Base-by-base conservation (phyloP, 202 grass and related monocot species). In the Zizania palustris region DNA sequence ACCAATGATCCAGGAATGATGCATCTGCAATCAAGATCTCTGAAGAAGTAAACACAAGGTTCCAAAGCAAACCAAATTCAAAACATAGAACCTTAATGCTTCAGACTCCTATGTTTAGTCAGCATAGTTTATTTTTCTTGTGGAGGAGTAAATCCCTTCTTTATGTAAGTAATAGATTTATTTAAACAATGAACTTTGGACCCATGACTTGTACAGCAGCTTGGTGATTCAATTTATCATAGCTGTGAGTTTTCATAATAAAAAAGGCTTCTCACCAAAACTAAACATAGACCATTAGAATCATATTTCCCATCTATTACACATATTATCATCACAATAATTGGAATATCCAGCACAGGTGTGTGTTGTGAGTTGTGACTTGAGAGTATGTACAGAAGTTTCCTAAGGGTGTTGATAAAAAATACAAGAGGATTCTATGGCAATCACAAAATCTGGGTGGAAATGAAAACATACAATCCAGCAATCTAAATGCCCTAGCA, bases 1-100 rank as follows among this genome's bases (percentile, higher is more conserved):
- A 97, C 93, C 93, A 97, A 72, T 93, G 93, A 79, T 97, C 93
- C 84, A 97, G 78, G 85, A 97, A 97, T 50, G 93, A 97, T 69
- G 93, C 93, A 89, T 97, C 93, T 97, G 90, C 88, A 95, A 75
- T 77, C 67, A 81, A 89, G 22, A 51, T 70, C 67, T 77, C 72
- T 75, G 72, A 82, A 22, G 45, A 62, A 75, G 80, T 83, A 85
- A 74, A 73, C 62, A 73, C 65, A 84, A 73, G 74, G 45, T 56
- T 86, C 50, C 8, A 62, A 81, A 78, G 38, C 43, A n/a, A 71
- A 75, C 51, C 15, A 84, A 73, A 69, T 57, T 57, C 18, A 46
- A 44, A 72, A 80, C 48, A 19, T 68, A 60, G 55, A 74, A 10
- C 43, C 15, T 53, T 72, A 19, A 49, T 70, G 43, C 44, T 60